Conservation (phyloP, 106 monocot species). For the Narthecium ossifragum region DNA sequence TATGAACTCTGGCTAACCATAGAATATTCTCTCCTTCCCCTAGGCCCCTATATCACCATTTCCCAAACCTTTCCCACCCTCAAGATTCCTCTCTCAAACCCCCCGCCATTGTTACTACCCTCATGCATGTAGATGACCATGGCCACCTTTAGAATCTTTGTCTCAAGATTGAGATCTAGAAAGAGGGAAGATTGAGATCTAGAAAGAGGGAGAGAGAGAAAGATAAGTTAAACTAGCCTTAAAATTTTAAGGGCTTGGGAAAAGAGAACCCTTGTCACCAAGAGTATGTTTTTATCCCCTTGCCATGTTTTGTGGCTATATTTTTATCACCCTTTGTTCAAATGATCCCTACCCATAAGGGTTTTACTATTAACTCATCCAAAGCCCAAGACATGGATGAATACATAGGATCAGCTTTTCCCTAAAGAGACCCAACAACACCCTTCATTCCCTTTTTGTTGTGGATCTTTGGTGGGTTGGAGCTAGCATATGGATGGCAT, state of each 20-base stretch:
- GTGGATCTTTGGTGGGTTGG: slow-evolving; percentile 1
- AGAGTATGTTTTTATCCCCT: slow-evolving; percentile 21
- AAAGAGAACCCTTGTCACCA: slow-evolving; percentile 19
- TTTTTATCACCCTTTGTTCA: too few species aligned
- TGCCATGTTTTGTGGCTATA: neutral
- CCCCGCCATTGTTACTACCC: neutral
- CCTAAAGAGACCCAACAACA: neutral
- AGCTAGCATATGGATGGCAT: too few species aligned
- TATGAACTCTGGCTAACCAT: slow-evolving; percentile 4
- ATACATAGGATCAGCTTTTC: too few species aligned
- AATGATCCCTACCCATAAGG: too few species aligned
- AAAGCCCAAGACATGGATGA: neutral
- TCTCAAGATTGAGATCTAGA: neutral
- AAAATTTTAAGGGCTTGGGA: slow-evolving; percentile 11
- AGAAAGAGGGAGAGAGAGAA: too few species aligned
- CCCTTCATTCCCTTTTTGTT: neutral
- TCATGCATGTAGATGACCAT: neutral
- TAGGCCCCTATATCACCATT: neutral
- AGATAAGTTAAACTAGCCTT: too few species aligned
- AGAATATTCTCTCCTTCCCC: slow-evolving; percentile 20
- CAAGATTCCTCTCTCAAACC: slow-evolving; percentile 6
- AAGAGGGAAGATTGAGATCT: too few species aligned
- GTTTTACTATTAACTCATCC: too few species aligned
- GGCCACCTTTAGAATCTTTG: slow-evolving; percentile 8
- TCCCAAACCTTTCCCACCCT: neutral